Percentiles rank a stretch among this genome's conserved stretches.
phyloP scores from a whole-genome alignment of 2,329 filamentous ascomycete species.

The Pseudopyricularia cyperi region DNA sequence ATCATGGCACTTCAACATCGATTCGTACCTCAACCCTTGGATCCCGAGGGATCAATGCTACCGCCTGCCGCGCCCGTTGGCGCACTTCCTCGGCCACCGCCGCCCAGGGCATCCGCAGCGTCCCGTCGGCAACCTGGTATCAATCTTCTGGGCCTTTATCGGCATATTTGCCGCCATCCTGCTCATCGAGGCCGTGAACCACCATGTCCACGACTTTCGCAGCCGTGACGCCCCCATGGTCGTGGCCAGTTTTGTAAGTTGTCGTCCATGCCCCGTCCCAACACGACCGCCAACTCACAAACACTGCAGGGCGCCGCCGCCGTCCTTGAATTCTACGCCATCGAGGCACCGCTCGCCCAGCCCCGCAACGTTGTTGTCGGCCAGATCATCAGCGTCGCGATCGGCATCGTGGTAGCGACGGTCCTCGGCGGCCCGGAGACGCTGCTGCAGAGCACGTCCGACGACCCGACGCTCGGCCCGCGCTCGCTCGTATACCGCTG shows the following conservation, averaged over 20 bases:
- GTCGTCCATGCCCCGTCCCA: not conserved
- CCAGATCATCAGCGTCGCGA: constrained; percentile 48
- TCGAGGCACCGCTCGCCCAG: constrained; percentile 60
- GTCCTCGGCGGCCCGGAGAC: constrained; percentile 31
- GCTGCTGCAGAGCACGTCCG: not conserved
- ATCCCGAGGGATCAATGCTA: constrained; percentile 53
- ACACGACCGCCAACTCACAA: not conserved
- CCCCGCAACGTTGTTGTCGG: constrained; percentile 57
- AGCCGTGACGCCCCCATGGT: constrained; percentile 42
- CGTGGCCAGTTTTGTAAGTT: constrained; percentile 57
- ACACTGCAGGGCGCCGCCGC: constrained; percentile 52
- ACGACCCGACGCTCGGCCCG: constrained; percentile 22
- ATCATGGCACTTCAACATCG: constrained; percentile 56
- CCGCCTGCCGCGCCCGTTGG: constrained; percentile 49
- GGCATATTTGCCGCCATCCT: constrained; percentile 50
- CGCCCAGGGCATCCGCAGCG: constrained; percentile 12
- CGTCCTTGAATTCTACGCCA: constrained; percentile 61
- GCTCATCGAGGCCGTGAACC: constrained; percentile 43
- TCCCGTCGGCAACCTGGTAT: constrained; percentile 41
- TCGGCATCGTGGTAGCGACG: constrained; percentile 51
- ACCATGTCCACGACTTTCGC: constrained; percentile 39
- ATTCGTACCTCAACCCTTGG: constrained; percentile 59
- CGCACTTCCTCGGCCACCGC: constrained; percentile 57
- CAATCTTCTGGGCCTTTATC: constrained; percentile 50
- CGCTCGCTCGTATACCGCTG: constrained; percentile 41